Percentiles rank a stretch among this genome's conserved stretches.
Conservation (phyloP, 2,329 filamentous ascomycete species). For the Magnaporthiopsis poae region DNA sequence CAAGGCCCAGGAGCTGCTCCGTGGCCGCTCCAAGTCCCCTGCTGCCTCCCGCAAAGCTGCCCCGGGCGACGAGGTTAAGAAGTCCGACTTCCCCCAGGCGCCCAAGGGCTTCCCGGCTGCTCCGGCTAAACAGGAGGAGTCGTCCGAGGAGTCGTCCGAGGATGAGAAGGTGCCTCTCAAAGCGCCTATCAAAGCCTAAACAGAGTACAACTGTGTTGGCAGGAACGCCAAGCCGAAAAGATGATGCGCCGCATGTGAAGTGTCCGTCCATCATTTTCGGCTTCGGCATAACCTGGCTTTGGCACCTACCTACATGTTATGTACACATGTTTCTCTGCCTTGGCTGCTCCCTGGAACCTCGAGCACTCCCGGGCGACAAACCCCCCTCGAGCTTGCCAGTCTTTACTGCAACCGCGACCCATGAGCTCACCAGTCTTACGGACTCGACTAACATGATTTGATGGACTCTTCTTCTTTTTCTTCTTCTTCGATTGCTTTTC, state of each 20-base stretch:
- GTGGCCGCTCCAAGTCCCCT: constrained; percentile 35
- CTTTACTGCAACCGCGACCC: background rate
- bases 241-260: background rate
- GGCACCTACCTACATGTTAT: background rate
- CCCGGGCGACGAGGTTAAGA: constrained; percentile 20
- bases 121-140: constrained; percentile 26
- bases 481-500: background rate
- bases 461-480: background rate
- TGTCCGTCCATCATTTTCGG: background rate
- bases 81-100: constrained; percentile 39
- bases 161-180: constrained; percentile 19
- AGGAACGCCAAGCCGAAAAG: background rate
- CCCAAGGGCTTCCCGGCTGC: constrained; percentile 40
- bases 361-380: background rate
- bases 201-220: background rate
- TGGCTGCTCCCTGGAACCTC: background rate
- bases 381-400: background rate
- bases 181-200: constrained; percentile 15
- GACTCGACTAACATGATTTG: constrained; percentile 1
- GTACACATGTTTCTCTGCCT: background rate
- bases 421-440: background rate
- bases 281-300: background rate
- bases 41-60: constrained; percentile 29
- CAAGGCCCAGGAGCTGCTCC: constrained; percentile 57
- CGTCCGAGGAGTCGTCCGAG: constrained; percentile 12